Evolutionary conservation across 306 rosid species (phyloP).

Genomic region (Pueraria montana): DNA sequence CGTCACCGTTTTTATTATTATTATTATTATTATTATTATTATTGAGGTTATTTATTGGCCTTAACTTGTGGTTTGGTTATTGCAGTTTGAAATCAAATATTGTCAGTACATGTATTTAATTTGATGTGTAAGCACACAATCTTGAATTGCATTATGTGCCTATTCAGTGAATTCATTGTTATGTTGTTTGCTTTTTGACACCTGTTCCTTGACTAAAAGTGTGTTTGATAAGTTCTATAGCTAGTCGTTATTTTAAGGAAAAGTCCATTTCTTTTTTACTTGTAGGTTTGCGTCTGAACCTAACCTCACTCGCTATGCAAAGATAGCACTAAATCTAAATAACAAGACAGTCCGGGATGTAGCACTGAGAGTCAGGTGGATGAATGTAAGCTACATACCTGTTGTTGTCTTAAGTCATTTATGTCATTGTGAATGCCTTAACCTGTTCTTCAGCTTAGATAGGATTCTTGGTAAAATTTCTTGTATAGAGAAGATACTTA

Average conservation of each 20-base stretch:
- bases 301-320: conserved; percentile 58
- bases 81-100: neutral
- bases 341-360: conserved; percentile 76
- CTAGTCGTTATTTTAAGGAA: conserved; percentile 10
- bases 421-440: neutral
- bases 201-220: neutral
- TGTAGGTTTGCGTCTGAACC: conserved; percentile 60
- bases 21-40: neutral
- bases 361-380: conserved; percentile 81
- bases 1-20: neutral
- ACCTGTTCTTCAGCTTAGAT: neutral
- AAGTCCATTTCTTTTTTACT: conserved; percentile 11
- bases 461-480: neutral
- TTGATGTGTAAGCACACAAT: neutral
- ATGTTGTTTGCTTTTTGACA: neutral
- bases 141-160: neutral
- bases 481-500: neutral
- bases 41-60: neutral
- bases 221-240: neutral
- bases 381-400: conserved; percentile 61
- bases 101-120: neutral
- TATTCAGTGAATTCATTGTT: neutral
- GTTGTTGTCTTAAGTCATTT: neutral
- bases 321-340: conserved; percentile 64
- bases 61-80: neutral